Conservation (phyloP, 148 eudicot species). For the Heliamphora exappendiculata region DNA sequence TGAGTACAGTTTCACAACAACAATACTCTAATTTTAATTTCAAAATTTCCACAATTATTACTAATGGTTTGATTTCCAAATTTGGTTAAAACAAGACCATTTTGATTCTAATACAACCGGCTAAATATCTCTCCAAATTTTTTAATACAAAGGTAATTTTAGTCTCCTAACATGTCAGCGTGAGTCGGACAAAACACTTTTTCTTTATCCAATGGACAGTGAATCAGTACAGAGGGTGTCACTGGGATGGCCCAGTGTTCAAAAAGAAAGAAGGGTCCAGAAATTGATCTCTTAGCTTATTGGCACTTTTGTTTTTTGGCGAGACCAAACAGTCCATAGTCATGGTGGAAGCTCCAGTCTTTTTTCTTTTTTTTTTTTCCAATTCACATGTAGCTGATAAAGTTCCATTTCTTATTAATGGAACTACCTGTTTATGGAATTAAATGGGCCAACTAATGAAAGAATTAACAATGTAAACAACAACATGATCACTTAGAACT, state of each 20-base stretch:
- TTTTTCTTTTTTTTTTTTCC: too few relatives aligned
- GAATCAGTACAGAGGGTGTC: conserved; percentile 14
- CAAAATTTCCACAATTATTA: too few relatives aligned
- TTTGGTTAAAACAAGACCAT: too few relatives aligned
- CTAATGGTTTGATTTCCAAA: too few relatives aligned
- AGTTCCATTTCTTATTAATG: conserved; percentile 1
- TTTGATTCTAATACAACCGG: too few relatives aligned
- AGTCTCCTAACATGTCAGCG: conserved; percentile 39
- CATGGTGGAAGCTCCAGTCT: conserved; percentile 12
- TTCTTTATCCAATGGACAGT: neutral
- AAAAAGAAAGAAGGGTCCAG: conserved; percentile 12
- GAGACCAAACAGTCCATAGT: conserved; percentile 16
- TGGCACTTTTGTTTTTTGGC: conserved; percentile 14
- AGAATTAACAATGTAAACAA: neutral
- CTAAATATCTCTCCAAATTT: too few relatives aligned
- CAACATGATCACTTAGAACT: neutral
- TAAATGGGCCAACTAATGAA: conserved; percentile 11
- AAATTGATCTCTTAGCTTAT: conserved; percentile 25
- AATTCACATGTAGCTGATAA: conserved; percentile 12
- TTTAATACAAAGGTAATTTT: neutral
- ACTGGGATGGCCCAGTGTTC: conserved; percentile 20
- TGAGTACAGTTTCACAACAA: too few relatives aligned
- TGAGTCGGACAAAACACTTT: conserved; percentile 54
- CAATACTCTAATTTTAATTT: too few relatives aligned
- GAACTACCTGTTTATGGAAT: conserved; percentile 9